These are phyloP conservation scores for Ophiosphaerella narmari DNA, from an alignment of 2,329 filamentous ascomycete genomes.

Conservation along the genomic window DNA sequence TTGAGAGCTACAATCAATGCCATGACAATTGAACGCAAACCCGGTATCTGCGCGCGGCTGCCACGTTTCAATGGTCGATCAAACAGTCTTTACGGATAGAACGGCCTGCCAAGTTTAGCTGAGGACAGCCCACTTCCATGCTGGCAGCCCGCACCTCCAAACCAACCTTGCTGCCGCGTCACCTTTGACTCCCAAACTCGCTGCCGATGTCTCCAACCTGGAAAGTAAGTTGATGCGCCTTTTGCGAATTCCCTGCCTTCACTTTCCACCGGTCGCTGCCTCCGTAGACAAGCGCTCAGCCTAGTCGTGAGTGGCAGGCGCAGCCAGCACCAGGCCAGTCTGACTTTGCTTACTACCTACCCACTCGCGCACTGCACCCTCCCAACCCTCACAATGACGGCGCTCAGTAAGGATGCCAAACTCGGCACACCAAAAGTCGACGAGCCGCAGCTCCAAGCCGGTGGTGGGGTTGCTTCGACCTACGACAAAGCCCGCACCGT, in stretches of 20 bases:
- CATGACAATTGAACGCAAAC: conserved; percentile 3
- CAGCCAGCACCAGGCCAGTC: not conserved
- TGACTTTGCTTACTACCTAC: not conserved
- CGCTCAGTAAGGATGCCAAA: conserved; percentile 28
- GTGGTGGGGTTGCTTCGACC: conserved; percentile 41
- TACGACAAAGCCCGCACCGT: conserved; percentile 33
- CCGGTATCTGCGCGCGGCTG: conserved; percentile 2
- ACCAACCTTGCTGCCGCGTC: conserved; percentile 8
- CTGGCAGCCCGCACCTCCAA: conserved; percentile 18
- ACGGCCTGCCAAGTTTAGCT: conserved; percentile 29
- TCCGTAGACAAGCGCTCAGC: conserved; percentile 21
- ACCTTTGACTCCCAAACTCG: conserved; percentile 1
- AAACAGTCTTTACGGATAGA: conserved; percentile 13
- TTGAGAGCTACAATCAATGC: conserved; percentile 6
- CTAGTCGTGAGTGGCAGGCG: not conserved
- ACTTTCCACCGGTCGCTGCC: not conserved
- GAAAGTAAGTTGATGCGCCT: not conserved
- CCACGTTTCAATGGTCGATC: conserved; percentile 21
- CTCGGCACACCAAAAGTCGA: conserved; percentile 38
- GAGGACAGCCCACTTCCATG: conserved; percentile 17
- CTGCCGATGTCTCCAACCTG: not conserved
- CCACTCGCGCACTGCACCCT: not conserved
- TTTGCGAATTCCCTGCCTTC: not conserved
- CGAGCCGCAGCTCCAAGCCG: conserved; percentile 44
- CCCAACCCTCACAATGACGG: not conserved